Evolutionary conservation across 1,139 yeast species (phyloP), one percentile per base, ranked within the genome.

Genomic region (Zygoascus hellenicus): DNA sequence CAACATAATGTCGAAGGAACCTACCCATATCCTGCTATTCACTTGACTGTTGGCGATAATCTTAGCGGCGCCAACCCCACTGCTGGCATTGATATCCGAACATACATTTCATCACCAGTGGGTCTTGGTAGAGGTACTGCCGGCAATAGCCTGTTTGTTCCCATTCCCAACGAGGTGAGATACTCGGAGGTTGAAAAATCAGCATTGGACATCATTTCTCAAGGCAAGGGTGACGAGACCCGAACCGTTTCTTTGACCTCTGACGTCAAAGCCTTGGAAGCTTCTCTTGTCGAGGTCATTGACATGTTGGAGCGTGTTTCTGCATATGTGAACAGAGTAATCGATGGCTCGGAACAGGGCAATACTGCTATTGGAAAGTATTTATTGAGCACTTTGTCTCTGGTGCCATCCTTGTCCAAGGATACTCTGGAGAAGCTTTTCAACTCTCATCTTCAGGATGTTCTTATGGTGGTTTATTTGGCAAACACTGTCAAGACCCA

Each of bases 401-500:
- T 71, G 59, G 76, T 77, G 54, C 88, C 94, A 51, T 76, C 82
- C 53, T 70, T 78, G 50, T 78, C 83, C 58, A 62, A 78, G 51
- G 80, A 76, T 30, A 75, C 72, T 42, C 74, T 85, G 57, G 80
- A 77, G 60, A 70, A 72, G 56, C 75, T 81, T 55, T 81, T 87
- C 74, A 79, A 78, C 60, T 76, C 79, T 48, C 90, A 86, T 65
- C 74, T 83, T 63, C 90, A 86, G 67, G 96, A 88, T 62, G 82
- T 88, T 39, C 76, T 85, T 54, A 81, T 87, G 82, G 78, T 88
- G 56, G 94, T 86, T 61, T 85, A 82, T 64, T 75, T 88, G 68
- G 84, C 95, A 51, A 81, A 83, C 61, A 87, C 94, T 46, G 82
- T 88, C 58, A 85, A 84, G 70, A 86, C 89, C 55, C 96, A 88